A percentile compares a stretch with the other conserved stretches of the same genome.
Conservation (phyloP, 768 basidiomycete genomes). For the Amanita pseudoporphyria region DNA sequence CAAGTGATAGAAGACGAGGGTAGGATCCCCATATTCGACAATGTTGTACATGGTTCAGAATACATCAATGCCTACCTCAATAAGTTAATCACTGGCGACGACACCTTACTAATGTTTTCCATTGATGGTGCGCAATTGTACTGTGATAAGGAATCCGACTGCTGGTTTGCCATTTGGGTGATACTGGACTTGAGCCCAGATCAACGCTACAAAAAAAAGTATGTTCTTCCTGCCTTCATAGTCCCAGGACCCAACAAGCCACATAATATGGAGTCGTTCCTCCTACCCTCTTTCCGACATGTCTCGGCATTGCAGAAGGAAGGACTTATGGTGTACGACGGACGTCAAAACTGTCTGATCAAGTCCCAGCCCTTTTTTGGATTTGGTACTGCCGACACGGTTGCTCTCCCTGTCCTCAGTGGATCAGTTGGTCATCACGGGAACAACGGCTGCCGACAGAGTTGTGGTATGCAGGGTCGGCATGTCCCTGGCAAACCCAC, state of each 20-base stretch:
- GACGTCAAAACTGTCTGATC: slow-evolving; percentile 9
- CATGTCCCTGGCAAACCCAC: not conserved
- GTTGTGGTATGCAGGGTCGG: not conserved
- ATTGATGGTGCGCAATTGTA: slow-evolving; percentile 33
- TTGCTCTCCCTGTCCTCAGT: not conserved
- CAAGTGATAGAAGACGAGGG: not conserved
- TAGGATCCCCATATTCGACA: slow-evolving; percentile 4
- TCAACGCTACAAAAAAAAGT: slow-evolving; percentile 20
- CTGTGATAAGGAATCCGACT: slow-evolving; percentile 29
- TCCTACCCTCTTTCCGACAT: slow-evolving; percentile 24
- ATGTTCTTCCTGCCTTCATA: slow-evolving; percentile 21
- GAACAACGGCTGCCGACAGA: not conserved
- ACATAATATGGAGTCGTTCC: slow-evolving; percentile 24
- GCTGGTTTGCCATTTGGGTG: slow-evolving; percentile 30
- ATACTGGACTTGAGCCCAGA: slow-evolving; percentile 19
- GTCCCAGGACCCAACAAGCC: slow-evolving; percentile 31
- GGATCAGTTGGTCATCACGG: slow-evolving; percentile 1
- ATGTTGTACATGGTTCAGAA: slow-evolving; percentile 20
- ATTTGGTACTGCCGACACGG: slow-evolving; percentile 13
- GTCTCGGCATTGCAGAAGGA: slow-evolving; percentile 23
- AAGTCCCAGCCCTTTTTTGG: slow-evolving; percentile 15
- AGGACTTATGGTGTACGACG: slow-evolving; percentile 21
- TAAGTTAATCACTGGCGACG: slow-evolving; percentile 15
- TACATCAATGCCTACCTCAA: slow-evolving; percentile 14
- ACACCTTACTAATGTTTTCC: slow-evolving; percentile 22